These are phyloP conservation scores for Dianthus caryophyllus DNA, from an alignment of 148 eudicot species.

Conservation along the genomic window DNA sequence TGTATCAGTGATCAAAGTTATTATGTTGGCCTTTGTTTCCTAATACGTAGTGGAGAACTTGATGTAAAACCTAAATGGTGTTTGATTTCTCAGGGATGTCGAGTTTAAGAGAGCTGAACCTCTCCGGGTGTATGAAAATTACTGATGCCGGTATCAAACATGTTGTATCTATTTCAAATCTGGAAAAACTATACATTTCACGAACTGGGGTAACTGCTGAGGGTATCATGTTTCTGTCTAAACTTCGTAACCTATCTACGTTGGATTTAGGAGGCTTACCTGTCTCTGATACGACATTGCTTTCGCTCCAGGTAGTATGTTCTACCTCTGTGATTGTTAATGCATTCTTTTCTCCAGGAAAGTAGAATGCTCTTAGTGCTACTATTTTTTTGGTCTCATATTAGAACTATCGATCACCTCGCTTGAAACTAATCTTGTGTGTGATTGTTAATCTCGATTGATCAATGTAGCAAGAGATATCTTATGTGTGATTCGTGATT, in stretches of 20 bases:
- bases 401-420: not conserved
- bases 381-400: not conserved
- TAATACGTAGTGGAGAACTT: not conserved
- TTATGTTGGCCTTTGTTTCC: not conserved
- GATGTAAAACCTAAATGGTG: not conserved
- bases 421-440: not conserved
- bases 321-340: not conserved
- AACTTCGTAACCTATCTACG: conserved; percentile 44
- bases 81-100: conserved; percentile 47
- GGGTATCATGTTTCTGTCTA: conserved; percentile 55
- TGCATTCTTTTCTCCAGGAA: not conserved
- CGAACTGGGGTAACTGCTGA: conserved; percentile 69
- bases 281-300: conserved; percentile 59
- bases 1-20: not conserved
- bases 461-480: too few relatives aligned
- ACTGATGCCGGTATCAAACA: conserved; percentile 72
- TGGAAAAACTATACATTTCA: conserved; percentile 64
- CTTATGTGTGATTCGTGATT: too few relatives aligned
- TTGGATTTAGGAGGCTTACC: conserved; percentile 85
- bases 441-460: too few relatives aligned
- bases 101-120: conserved; percentile 63
- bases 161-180: conserved; percentile 49
- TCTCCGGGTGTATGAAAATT: conserved; percentile 74
- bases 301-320: conserved; percentile 56
- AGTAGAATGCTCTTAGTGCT: not conserved